Conservation (phyloP, 352 stramenopile species). For the Globisporangium barbulae region DNA sequence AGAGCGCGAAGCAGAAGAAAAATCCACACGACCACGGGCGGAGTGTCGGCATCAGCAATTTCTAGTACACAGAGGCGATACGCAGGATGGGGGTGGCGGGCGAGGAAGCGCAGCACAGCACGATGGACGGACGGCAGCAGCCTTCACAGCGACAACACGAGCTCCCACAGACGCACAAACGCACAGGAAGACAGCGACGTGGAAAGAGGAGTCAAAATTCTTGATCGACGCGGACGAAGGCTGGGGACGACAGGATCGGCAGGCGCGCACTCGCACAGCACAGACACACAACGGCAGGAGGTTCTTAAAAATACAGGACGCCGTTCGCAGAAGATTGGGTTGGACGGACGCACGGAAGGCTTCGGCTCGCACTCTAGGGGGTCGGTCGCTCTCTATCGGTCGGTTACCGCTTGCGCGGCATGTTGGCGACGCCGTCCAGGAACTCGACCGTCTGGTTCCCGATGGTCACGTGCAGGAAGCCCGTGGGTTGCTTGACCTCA, state of each 20-base stretch:
- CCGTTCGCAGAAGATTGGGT: neutral
- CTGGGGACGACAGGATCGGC: neutral
- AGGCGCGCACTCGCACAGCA: neutral
- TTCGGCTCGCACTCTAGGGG: neutral
- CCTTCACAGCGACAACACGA: neutral
- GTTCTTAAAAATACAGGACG: conserved; percentile 10
- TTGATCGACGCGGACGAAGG: conserved; percentile 1
- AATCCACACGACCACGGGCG: conserved; percentile 10
- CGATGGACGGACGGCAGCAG: neutral
- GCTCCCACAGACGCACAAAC: neutral
- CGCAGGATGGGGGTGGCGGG: neutral
- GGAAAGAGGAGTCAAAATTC: conserved; percentile 9
- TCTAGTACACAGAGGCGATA: conserved; percentile 8
- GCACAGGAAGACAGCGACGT: conserved; percentile 2
- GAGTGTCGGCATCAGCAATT: conserved; percentile 8
- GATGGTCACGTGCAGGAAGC: conserved; percentile 73
- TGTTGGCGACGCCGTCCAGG: conserved; percentile 76
- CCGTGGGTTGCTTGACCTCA: conserved; percentile 80
- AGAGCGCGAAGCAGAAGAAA: neutral
- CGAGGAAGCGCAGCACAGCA: no score
- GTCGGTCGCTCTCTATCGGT: neutral
- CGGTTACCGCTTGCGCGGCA: conserved; percentile 74
- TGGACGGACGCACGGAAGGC: neutral
- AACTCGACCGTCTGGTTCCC: conserved; percentile 86
- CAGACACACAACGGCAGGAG: neutral